Percentiles rank a stretch among this genome's conserved stretches.
phyloP scores from a whole-genome alignment of 495 filamentous ascomycete species.

The Corynascus novoguineensis region DNA sequence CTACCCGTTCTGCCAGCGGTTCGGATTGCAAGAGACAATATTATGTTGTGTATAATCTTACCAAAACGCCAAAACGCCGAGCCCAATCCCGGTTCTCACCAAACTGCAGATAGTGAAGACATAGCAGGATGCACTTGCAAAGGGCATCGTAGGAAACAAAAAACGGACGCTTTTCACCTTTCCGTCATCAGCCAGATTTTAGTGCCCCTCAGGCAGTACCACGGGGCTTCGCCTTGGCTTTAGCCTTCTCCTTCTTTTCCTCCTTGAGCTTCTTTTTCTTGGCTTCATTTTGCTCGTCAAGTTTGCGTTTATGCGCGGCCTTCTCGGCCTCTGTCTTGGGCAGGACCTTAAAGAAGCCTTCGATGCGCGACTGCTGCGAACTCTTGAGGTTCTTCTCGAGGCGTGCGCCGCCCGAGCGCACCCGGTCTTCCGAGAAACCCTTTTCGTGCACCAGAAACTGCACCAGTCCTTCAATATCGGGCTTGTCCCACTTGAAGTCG shows the following conservation, averaged over 20 bases:
- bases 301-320: conserved; percentile 79
- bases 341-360: conserved; percentile 96
- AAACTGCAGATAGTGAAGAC: background rate
- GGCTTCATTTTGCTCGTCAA: conserved; percentile 79
- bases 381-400: conserved; percentile 84
- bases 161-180: background rate
- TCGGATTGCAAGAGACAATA: too few species aligned
- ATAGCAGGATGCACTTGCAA: background rate
- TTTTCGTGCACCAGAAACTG: conserved; percentile 89
- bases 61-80: conserved; percentile 14
- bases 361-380: conserved; percentile 83
- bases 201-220: conserved; percentile 28
- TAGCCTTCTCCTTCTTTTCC: conserved; percentile 86
- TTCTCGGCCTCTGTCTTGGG: conserved; percentile 82
- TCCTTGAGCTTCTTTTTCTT: conserved; percentile 93
- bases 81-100: too few species aligned
- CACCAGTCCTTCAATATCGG: conserved; percentile 81
- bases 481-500: conserved; percentile 96
- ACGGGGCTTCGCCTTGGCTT: conserved; percentile 76
- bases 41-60: too few species aligned
- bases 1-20: too few species aligned
- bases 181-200: background rate
- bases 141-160: background rate
- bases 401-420: conserved; percentile 66
- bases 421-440: conserved; percentile 91